Conservation (phyloP, 352 stramenopile species). For the Phytophthora melonis region DNA sequence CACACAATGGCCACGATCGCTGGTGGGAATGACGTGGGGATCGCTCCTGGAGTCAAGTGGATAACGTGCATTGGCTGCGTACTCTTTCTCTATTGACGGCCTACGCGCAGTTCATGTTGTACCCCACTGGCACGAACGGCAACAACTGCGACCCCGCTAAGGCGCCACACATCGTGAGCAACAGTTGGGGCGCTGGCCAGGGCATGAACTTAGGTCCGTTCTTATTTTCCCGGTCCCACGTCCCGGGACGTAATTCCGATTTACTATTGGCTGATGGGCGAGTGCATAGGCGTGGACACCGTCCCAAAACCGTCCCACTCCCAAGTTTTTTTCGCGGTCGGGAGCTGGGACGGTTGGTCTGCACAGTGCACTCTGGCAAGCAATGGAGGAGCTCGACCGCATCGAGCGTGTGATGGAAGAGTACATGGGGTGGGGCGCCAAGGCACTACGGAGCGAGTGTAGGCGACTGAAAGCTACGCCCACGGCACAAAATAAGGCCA, state of each 20-base stretch:
- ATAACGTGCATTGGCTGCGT: conserved; percentile 61
- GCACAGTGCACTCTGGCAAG: no score
- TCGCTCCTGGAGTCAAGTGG: conserved; percentile 59
- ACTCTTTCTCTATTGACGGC: conserved; percentile 40
- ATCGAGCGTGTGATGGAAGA: no score
- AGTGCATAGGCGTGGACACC: no score
- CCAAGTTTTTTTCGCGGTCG: no score
- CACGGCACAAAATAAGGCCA: background rate
- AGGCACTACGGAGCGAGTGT: no score
- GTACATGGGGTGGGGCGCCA: no score
- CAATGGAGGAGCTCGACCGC: no score
- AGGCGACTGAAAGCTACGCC: background rate
- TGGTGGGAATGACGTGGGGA: conserved; percentile 44
- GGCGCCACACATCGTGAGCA: conserved; percentile 62
- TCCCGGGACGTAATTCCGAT: no score
- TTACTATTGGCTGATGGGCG: no score
- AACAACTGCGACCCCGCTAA: conserved; percentile 58
- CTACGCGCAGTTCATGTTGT: conserved; percentile 68
- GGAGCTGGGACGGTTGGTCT: no score
- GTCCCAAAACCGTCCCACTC: no score
- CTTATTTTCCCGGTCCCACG: no score
- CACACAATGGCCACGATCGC: conserved; percentile 64
- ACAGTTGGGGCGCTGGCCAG: conserved; percentile 55
- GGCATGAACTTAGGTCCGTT: conserved; percentile 26
- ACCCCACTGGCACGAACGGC: conserved; percentile 61